Conservation (phyloP, 208 protist species). For the Trichomonas gallinae region DNA sequence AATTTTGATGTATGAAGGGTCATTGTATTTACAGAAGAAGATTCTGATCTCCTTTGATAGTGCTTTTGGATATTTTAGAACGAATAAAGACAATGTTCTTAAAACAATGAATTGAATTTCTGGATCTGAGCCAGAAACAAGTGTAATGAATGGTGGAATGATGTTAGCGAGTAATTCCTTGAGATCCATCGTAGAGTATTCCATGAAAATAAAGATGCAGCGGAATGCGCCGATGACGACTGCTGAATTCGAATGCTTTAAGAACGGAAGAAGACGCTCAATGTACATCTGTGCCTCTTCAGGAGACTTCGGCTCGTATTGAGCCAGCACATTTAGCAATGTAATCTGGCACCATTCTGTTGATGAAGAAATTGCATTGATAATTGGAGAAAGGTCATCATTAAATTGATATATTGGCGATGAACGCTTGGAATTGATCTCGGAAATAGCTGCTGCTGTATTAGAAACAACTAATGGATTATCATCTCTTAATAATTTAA, state of each 20-base stretch:
- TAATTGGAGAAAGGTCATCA: background rate
- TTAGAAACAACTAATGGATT: conserved; percentile 86
- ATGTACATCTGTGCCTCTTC: conserved; percentile 65
- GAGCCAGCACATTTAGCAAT: conserved; percentile 83
- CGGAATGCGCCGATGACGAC: conserved; percentile 88
- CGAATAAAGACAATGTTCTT: conserved; percentile 90
- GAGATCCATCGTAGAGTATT: conserved; percentile 39
- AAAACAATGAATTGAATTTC: conserved; percentile 94
- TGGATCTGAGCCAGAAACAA: conserved; percentile 59
- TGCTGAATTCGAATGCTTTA: conserved; percentile 88
- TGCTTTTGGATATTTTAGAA: conserved; percentile 64
- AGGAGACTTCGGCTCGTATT: conserved; percentile 26
- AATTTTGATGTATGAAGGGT: too few relatives aligned
- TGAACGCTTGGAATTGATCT: conserved; percentile 60
- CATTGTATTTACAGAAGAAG: conserved; percentile 92
- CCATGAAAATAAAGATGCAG: conserved; percentile 61
- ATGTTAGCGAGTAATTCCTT: conserved; percentile 56
- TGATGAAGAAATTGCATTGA: background rate
- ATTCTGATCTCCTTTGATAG: conserved; percentile 52
- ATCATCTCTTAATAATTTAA: conserved; percentile 70
- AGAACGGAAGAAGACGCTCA: conserved; percentile 71
- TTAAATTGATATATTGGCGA: conserved; percentile 51
- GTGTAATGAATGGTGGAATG: conserved; percentile 68
- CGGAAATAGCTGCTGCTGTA: conserved; percentile 71
- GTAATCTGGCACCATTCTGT: conserved; percentile 61